Evolutionary conservation across 176 grass and related monocot species (phyloP).

Genomic region (Ananas comosus): DNA sequence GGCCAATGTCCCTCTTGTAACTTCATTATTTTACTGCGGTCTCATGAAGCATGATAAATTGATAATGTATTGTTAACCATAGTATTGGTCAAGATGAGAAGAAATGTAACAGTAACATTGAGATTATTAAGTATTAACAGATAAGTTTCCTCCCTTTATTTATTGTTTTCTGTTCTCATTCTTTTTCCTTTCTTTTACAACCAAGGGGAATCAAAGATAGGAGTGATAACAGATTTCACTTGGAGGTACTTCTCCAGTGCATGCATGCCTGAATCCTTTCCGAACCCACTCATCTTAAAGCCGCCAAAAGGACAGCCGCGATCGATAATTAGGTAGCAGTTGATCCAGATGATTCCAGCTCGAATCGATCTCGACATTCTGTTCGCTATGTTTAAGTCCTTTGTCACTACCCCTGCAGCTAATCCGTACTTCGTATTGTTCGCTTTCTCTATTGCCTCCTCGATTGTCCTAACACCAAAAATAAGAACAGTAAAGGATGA

Average conservation of each 20-base stretch:
- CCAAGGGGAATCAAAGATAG: conserved; percentile 50
- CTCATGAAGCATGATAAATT: no score
- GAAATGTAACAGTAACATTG: no score
- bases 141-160: not conserved
- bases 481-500: not conserved
- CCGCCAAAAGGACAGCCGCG: conserved; percentile 49
- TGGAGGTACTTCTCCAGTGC: conserved; percentile 64
- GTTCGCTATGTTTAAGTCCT: conserved; percentile 52
- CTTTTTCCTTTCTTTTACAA: conserved; percentile 12
- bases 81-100: no score
- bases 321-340: conserved; percentile 51
- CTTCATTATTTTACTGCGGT: no score
- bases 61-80: no score
- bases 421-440: conserved; percentile 52
- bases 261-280: conserved; percentile 58
- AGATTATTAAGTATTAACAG: no score
- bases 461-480: conserved; percentile 35
- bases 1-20: no score
- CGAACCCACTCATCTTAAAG: conserved; percentile 63
- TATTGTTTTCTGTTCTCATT: not conserved
- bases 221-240: conserved; percentile 55
- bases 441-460: conserved; percentile 52
- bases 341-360: conserved; percentile 64
- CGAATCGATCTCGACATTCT: conserved; percentile 46
- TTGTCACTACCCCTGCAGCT: conserved; percentile 41